Percentiles rank a stretch among this genome's conserved stretches.
Conservation (phyloP, 805 yeast genomes). For the Kodamaea kakaduensis region DNA sequence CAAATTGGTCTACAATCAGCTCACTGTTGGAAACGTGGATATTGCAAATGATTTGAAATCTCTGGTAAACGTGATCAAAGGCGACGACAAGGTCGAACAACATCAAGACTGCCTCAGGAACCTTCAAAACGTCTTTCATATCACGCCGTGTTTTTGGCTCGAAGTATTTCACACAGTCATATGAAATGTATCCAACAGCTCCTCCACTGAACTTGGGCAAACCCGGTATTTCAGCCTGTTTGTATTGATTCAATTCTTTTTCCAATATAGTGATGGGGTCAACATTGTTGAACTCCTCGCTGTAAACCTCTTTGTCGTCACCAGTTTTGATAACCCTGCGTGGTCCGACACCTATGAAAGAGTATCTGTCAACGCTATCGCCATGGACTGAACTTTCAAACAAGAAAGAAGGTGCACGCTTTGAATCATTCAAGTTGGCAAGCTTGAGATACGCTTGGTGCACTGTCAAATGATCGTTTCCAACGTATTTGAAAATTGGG, state of each 20-base stretch:
- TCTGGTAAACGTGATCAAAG: conserved; percentile 89
- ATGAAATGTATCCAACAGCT: conserved; percentile 92
- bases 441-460: conserved; percentile 86
- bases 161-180: conserved; percentile 94
- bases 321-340: conserved; percentile 82
- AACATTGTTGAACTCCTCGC: conserved; percentile 40
- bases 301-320: conserved; percentile 40
- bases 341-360: conserved; percentile 87
- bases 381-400: conserved; percentile 89
- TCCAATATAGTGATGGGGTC: conserved; percentile 82
- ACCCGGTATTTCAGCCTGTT: conserved; percentile 77
- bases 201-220: conserved; percentile 88
- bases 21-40: conserved; percentile 42
- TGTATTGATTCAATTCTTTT: conserved; percentile 58
- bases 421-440: conserved; percentile 54
- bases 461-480: conserved; percentile 79
- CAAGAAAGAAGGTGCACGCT: conserved; percentile 66
- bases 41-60: conserved; percentile 87
- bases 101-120: conserved; percentile 94
- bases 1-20: conserved; percentile 41
- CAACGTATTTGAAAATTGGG: conserved; percentile 72
- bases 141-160: conserved; percentile 84
- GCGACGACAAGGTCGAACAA: conserved; percentile 86
- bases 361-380: conserved; percentile 83
- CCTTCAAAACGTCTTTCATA: conserved; percentile 70